Percentiles rank a stretch among this genome's conserved stretches.
These are phyloP conservation scores for Penicillium italicum DNA, from an alignment of 2,329 filamentous ascomycete genomes.

Conservation along the genomic window DNA sequence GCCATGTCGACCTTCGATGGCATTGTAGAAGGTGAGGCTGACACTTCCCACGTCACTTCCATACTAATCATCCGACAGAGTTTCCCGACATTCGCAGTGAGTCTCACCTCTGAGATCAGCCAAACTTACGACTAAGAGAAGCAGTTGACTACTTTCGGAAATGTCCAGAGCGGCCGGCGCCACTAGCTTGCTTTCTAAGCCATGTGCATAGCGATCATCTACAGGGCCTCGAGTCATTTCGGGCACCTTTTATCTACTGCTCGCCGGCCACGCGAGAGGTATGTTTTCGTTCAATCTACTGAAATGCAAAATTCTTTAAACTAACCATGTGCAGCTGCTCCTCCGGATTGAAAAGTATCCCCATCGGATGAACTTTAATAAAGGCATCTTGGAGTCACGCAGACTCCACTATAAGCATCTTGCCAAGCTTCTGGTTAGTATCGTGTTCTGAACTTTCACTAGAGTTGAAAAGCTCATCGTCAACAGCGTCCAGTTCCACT, in stretches of 20 bases:
- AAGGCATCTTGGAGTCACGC: slow-evolving; percentile 70
- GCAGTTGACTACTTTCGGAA: slow-evolving; percentile 77
- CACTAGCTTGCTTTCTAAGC: slow-evolving; percentile 81
- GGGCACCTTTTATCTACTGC: slow-evolving; percentile 84
- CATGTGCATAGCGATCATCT: slow-evolving; percentile 93
- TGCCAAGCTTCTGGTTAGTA: slow-evolving; percentile 60
- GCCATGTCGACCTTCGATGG: slow-evolving; percentile 36
- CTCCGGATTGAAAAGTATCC: slow-evolving; percentile 74
- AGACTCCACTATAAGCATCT: slow-evolving; percentile 75
- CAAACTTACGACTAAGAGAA: slow-evolving; percentile 5
- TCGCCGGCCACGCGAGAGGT: slow-evolving; percentile 75
- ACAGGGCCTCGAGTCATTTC: slow-evolving; percentile 70
- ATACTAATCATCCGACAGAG: slow-evolving; percentile 45
- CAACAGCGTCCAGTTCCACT: slow-evolving; percentile 71
- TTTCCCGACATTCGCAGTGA: slow-evolving; percentile 73
- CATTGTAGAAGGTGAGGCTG: slow-evolving; percentile 25
- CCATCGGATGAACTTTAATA: slow-evolving; percentile 75
- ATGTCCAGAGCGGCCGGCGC: slow-evolving; percentile 53
- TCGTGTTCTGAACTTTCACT: background rate
- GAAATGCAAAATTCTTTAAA: background rate
- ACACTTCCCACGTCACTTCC: background rate
- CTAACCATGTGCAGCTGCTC: slow-evolving; percentile 52
- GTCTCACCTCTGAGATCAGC: slow-evolving; percentile 12
- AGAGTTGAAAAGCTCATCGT: background rate
- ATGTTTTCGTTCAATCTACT: slow-evolving; percentile 2